Base-by-base conservation (phyloP, 2,329 filamentous ascomycete species). In the Fusarium haematococcum region DNA sequence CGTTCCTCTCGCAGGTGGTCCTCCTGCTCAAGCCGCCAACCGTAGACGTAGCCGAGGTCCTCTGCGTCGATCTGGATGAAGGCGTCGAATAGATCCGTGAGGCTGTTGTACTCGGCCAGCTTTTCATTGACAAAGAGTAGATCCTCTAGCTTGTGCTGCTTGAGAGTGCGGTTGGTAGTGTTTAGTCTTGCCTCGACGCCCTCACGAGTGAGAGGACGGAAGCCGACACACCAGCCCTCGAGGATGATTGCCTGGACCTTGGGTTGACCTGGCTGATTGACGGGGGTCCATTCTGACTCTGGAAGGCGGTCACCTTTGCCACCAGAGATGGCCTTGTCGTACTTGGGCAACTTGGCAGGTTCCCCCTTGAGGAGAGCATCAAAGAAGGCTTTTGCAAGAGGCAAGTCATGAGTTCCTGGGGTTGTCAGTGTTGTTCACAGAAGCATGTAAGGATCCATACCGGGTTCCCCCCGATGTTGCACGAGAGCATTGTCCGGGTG, bases 161-260 rank as follows among this genome's bases (percentile, higher is more conserved):
- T 84, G 52, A 87, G 86, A 37, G 81, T 90, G 80, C 81, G 89
- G 81, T 80, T 87, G 75, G 83, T 83, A 62, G 85, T 83, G 81
- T 87, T 88, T 79, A 86, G 85, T 75, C 87, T 87, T 5, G 91
- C 81, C 32, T 87, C 86, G 5, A 90, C 81, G 6, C 88, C 86
- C n/a, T 84, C 80, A 0, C 87, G 82, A 33, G 84, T 77, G 14
- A 95, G 82, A 0, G 92, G 83, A 7, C 91, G 90, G 84, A 98
- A 98, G 4, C 95, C 95, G 14, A 97, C 91, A 81, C 93, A 97
- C 95, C 95, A 98, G 20, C 95, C 95, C 82, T 98, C 95, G 73
- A 98, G 91, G 61, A 98, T 90, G 25, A 98, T 88, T 8, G 96
- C 90, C 27, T 89, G 83, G 27, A 89, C 83, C n/a, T 82, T 85